Evolutionary conservation across 176 grass and related monocot species (phyloP).

Genomic region (Eleusine indica): DNA sequence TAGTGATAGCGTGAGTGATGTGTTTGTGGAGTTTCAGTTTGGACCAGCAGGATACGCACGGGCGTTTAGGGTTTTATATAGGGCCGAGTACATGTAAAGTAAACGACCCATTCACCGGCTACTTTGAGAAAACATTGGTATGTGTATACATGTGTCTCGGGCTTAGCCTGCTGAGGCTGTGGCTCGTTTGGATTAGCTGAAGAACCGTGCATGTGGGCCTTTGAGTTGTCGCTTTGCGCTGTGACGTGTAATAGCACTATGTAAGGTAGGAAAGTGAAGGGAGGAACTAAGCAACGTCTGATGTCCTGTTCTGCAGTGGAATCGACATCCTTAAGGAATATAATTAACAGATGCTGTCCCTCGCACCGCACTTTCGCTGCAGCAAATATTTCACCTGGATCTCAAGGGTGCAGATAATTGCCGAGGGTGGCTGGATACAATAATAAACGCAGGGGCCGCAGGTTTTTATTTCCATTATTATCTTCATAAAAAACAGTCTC

Average conservation of each 20-base stretch:
- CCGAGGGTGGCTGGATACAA: too few species aligned
- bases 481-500: neutral
- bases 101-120: neutral
- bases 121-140: neutral
- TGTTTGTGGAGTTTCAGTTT: neutral
- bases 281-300: neutral
- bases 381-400: neutral
- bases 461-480: neutral
- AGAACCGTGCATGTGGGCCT: neutral
- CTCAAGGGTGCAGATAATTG: neutral
- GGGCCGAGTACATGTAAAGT: neutral
- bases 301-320: neutral
- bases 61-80: slow-evolving; percentile 28
- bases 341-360: neutral
- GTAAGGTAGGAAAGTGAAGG: neutral
- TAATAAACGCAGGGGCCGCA: neutral
- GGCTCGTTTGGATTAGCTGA: neutral
- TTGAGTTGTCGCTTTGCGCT: neutral
- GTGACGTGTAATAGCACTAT: neutral
- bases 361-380: neutral
- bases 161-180: neutral
- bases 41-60: neutral
- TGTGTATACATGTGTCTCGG: neutral
- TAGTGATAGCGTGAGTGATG: neutral
- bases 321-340: neutral